Base-by-base conservation (phyloP, 2,329 filamentous ascomycete genomes). In the Hypocreales sp. region DNA sequence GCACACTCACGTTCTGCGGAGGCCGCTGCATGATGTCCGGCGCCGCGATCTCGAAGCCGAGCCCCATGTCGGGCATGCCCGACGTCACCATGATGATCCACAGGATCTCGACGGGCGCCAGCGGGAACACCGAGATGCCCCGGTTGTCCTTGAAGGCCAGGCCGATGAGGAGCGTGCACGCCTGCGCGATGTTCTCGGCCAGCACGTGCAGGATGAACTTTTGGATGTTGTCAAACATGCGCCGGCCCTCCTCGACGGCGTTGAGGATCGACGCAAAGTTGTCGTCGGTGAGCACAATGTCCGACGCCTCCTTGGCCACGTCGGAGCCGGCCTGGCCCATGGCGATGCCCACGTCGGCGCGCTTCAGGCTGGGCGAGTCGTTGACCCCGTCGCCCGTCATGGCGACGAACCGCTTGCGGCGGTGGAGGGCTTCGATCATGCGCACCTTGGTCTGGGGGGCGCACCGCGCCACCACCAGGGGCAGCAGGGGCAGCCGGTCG, bases 51-150 rank as follows among this genome's bases (percentile, higher is more conserved):
- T 82, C 77, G 50, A 80, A 74, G 3, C 77, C 76, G 4, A 82
- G 60, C 33, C 76, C 78, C 72, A 82, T 80, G 35, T 80, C 78
- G 4, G 77, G 76, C 41, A 81, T 61, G 26, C 70, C 72, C 18
- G 73, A 79, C 1, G 78, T 82, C 30, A 82, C 64, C 76, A 82
- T 81, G 41, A 81, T 82, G 34, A 83, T 73, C 77, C 76, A 82
- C 22, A 82, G 59, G 35, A 82, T 79, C 38, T 82, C 69, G n/a
- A 82, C 72, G 0, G 77, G 77, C 0, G 74, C 61, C 10, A 82
- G 60, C 0, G 76, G 76, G 42, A 81, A 82, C 5, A 81, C 74
- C 0, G 76, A 80, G 15, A 78, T 51, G 2, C 62, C 57, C 10
- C 55, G 57, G 4, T 46, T 39, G 35, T 81, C 77, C 50, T 81